A percentile compares a stretch with the other conserved stretches of the same genome.
phyloP scores from a whole-genome alignment of 208 protist species.

The Borovskyia barvae region DNA sequence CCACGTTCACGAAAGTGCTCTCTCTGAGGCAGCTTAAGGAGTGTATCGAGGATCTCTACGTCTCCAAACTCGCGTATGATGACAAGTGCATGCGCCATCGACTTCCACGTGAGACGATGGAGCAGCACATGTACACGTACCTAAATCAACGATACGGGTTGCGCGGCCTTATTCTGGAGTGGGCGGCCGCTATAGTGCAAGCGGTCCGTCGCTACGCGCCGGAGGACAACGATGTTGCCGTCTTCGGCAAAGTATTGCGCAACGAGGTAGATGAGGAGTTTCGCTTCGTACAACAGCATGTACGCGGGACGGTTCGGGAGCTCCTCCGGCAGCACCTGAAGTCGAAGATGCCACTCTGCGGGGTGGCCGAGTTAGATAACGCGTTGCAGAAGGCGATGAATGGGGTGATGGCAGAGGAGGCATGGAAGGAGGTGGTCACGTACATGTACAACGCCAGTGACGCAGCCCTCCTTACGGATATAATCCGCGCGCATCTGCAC shows the following conservation, averaged over 20 bases:
- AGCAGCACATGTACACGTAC: conserved; percentile 93
- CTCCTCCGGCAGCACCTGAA: conserved; percentile 72
- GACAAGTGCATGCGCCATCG: conserved; percentile 66
- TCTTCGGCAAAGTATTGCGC: conserved; percentile 89
- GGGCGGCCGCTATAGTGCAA: conserved; percentile 67
- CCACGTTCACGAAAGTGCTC: conserved; percentile 41
- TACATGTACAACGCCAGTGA: conserved; percentile 91
- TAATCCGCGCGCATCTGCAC: conserved; percentile 54
- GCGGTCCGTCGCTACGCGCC: conserved; percentile 64
- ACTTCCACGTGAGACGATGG: conserved; percentile 89
- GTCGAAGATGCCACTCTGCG: conserved; percentile 41
- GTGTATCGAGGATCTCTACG: conserved; percentile 86
- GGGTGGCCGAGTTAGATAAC: conserved; percentile 47
- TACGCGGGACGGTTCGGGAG: conserved; percentile 82
- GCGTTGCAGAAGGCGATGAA: conserved; percentile 53
- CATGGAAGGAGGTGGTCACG: conserved; percentile 82
- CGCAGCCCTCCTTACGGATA: conserved; percentile 52
- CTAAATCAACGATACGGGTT: conserved; percentile 91
- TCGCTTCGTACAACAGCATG: conserved; percentile 80
- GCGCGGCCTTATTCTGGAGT: conserved; percentile 82
- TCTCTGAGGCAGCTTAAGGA: conserved; percentile 78
- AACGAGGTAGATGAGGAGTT: conserved; percentile 94
- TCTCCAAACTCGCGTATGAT: conserved; percentile 88
- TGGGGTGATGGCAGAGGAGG: conserved; percentile 57
- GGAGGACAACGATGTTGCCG: conserved; percentile 87